Evolutionary conservation across 1,139 yeast species (phyloP).

Genomic region (Geotrichum citri-aurantii): DNA sequence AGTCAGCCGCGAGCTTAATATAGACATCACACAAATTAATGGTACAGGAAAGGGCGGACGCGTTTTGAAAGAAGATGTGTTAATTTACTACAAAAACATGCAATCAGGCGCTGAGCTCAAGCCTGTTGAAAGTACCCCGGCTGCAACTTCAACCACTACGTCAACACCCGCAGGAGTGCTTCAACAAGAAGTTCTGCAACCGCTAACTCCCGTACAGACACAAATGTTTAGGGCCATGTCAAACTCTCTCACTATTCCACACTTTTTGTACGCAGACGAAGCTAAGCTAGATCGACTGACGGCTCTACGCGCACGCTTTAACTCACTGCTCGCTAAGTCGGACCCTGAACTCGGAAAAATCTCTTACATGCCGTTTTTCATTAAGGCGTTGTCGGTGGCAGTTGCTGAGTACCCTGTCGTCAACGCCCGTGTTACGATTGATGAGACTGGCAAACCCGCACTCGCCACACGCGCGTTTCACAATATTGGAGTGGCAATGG

Average conservation of each 20-base stretch:
- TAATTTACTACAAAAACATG: slow-evolving; percentile 16
- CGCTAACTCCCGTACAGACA: slow-evolving; percentile 32
- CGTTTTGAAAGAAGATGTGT: slow-evolving; percentile 35
- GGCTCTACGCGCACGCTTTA: slow-evolving; percentile 26
- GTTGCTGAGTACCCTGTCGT: slow-evolving; percentile 30
- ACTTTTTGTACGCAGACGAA: slow-evolving; percentile 36
- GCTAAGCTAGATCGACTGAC: slow-evolving; percentile 29
- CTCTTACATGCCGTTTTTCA: slow-evolving; percentile 37
- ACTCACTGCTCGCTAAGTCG: slow-evolving; percentile 18
- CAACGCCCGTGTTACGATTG: slow-evolving; percentile 28
- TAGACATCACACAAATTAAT: slow-evolving; percentile 26
- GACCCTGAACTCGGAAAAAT: slow-evolving; percentile 24
- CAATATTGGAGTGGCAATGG: slow-evolving; percentile 61
- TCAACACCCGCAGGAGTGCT: slow-evolving; percentile 5
- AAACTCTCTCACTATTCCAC: slow-evolving; percentile 34
- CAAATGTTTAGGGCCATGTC: slow-evolving; percentile 37
- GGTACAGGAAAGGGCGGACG: slow-evolving; percentile 37
- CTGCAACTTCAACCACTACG: slow-evolving; percentile 12
- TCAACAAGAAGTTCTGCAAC: slow-evolving; percentile 19
- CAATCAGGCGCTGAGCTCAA: slow-evolving; percentile 8
- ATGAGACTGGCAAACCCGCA: slow-evolving; percentile 24
- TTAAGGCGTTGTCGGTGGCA: slow-evolving; percentile 35
- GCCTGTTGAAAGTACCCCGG: slow-evolving; percentile 1
- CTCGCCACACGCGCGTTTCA: slow-evolving; percentile 29
- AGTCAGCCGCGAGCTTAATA: slow-evolving; percentile 30